Evolutionary conservation across 352 stramenopile species (phyloP), one percentile per base, ranked within the genome.

Genomic region (Poterioochromonas sp.): DNA sequence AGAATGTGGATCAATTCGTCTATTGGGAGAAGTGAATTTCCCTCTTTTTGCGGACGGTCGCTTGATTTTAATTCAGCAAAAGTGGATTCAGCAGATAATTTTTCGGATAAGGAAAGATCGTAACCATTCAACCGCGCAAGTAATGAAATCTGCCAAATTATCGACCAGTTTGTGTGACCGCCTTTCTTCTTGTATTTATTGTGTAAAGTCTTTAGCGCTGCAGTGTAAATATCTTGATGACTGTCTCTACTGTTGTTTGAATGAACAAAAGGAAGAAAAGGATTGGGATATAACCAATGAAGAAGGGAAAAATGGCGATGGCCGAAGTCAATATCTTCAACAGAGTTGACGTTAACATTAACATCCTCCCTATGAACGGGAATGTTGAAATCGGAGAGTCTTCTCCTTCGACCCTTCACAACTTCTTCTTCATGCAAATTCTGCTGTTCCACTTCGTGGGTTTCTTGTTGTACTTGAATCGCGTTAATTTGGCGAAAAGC

Each of bases 231-330:
- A 26, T 58, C 47, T 58, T 58, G 15, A 26, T 58, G 15, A 26
- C 15, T 26, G 15, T 58, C 15, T 58, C 26, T 32, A 32, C 34
- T 32, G 15, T 68, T 34, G 26, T 5, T 15, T 68, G 5, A 8
- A 68, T 68, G 12, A 26, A 26, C 26, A 8, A 37, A 15, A 5
- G 58, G 58, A 15, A 68, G 29, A 40, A 68, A 68, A 5, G 26
- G 15, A 20, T 11, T 26, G 29, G 58, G 58, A 68, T 68, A 68
- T 5, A 68, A 26, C 58, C 58, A 68, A 68, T 68, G 58, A 68
- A 68, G 58, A 32, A 15, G 11, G 26, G 58, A 68, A 68, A 68
- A 68, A 37, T 68, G 58, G 34, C 58, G 58, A 26, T 68, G 58
- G 26, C 58, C 58, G 8, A 35, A 15, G 26, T 68, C 58, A 40